Evolutionary conservation across 306 rosid genomes (phyloP), one percentile per base, ranked within the genome.

Genomic region (Leucaena leucocephala): DNA sequence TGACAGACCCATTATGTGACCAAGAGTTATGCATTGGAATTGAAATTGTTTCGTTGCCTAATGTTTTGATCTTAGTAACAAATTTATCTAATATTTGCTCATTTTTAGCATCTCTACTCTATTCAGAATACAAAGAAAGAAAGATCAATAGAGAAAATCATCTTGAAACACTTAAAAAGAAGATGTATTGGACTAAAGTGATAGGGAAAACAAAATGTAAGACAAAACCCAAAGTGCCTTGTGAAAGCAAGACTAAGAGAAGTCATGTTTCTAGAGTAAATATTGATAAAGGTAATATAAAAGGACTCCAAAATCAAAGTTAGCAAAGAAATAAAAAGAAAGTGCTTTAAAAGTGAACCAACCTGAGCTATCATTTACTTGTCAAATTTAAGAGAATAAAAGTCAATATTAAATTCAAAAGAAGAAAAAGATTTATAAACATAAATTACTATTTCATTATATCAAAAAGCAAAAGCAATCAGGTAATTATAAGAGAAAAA

Each of bases 101-200:
- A 3, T 16, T 3, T 8, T 9, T 36, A 2, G 39, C 39, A 27
- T 10, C 48, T 10, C 71, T 40, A 67, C 50, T 19, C 74, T 5
- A 52, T 65, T 45, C 79, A 39, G 9, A 67, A n/a, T 15, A 10
- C 7, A 39, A 48, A 17, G 81, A 81, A 76, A 83, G 78, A 66
- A 45, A 16, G 44, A 33, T 11, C 13, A 34, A 42, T 15, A 46
- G 0, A 3, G 21, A 4, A 21, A 58, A 78, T 2, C 6, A 21
- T 61, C 22, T 3, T 6, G 19, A n/a, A 43, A 42, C 34, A 13
- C 59, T 74, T 0, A 63, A 76, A 77, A 78, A 45, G 58, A 84
- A 68, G 68, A 90, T 38, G 82, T 79, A 80, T 55, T 8, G 87
- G 49, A 86, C 92, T 13, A 87, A 82, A 36, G 80, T 87, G 58